A percentile compares a stretch with the other conserved stretches of the same genome.
phyloP scores from a whole-genome alignment of 177 flowering plant species.

The Vitis hybrid region DNA sequence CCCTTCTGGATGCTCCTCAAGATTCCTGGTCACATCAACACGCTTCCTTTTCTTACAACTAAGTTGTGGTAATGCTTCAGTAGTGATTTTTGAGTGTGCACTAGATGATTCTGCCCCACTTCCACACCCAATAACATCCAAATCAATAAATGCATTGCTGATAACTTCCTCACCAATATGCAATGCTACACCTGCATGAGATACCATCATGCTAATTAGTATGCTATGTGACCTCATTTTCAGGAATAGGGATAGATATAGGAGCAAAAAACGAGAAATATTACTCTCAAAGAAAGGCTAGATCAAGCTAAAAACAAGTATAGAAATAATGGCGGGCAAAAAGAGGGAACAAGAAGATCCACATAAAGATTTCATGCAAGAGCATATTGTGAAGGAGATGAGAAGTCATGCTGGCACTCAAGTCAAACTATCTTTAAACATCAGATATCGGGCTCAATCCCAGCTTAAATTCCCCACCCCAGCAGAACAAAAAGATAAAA shows the following conservation, averaged over 20 bases:
- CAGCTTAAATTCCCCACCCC: neutral
- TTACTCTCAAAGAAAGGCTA: neutral
- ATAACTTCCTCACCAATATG: constrained; percentile 1
- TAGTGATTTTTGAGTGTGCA: neutral
- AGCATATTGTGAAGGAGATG: neutral
- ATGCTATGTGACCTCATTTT: neutral
- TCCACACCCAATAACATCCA: neutral
- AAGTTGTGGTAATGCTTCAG: constrained; percentile 4
- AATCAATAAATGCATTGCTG: constrained; percentile 6
- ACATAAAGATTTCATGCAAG: neutral
- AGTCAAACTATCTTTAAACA: neutral
- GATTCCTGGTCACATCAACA: neutral
- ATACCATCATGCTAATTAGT: neutral
- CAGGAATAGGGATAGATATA: neutral
- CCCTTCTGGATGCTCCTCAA: neutral
- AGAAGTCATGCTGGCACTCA: neutral
- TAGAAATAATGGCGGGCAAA: neutral
- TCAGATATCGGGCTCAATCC: neutral
- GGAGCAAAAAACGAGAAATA: neutral
- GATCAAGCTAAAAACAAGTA: neutral
- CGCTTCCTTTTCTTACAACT: neutral
- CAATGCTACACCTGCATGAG: constrained; percentile 6
- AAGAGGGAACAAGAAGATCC: neutral
- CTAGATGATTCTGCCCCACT: neutral
- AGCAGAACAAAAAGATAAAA: no score